phyloP scores from a whole-genome alignment of 352 stramenopile genomes.

The Globisporangium rhizosaccharum region DNA sequence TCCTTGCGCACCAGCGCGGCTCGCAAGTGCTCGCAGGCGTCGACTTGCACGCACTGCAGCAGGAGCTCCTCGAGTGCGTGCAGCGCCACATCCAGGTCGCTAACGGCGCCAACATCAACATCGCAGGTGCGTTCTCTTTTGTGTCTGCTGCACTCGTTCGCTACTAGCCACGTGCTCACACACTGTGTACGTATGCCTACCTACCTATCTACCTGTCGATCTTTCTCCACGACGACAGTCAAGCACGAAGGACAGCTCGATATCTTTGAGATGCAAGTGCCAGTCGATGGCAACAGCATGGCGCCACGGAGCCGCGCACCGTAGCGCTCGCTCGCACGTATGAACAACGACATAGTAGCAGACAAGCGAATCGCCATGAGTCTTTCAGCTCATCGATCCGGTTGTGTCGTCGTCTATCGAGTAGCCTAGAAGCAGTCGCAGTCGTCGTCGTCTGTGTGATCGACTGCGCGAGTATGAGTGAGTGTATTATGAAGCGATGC shows the following conservation, averaged over 20 bases:
- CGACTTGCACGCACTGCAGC: slow-evolving; percentile 69
- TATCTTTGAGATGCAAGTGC: slow-evolving; percentile 90
- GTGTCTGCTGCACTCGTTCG: background rate
- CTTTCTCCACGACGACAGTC: slow-evolving; percentile 27
- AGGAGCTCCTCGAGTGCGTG: slow-evolving; percentile 82
- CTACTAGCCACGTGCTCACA: background rate
- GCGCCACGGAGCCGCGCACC: slow-evolving; percentile 4
- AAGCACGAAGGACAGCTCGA: slow-evolving; percentile 85
- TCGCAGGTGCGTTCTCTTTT: slow-evolving; percentile 42
- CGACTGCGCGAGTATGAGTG: no score
- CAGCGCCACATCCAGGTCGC: slow-evolving; percentile 85
- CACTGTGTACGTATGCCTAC: background rate
- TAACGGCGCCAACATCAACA: slow-evolving; percentile 86
- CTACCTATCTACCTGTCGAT: background rate
- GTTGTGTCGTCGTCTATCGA: no score
- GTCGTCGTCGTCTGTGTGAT: no score
- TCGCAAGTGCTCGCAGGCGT: slow-evolving; percentile 80
- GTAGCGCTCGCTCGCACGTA: background rate
- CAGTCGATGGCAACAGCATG: slow-evolving; percentile 52
- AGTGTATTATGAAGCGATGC: no score
- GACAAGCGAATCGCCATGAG: background rate
- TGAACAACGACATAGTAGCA: background rate
- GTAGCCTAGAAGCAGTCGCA: no score
- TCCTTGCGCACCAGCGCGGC: slow-evolving; percentile 82
- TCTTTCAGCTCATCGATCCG: background rate